Conservation (phyloP, 495 filamentous ascomycete genomes). For the Talaromyces ruber region DNA sequence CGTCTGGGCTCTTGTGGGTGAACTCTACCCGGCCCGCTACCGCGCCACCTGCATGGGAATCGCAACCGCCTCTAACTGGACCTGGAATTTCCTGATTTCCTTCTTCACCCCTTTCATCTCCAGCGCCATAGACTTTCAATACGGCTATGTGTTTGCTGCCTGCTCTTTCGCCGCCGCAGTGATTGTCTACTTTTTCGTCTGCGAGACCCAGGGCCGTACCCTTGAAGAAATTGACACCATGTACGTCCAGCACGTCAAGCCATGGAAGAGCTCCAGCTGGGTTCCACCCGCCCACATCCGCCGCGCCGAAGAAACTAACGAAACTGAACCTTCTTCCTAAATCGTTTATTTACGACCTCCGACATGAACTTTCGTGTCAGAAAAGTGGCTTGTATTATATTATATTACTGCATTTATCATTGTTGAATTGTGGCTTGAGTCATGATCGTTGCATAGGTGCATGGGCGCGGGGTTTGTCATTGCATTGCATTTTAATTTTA, state of each 20-base stretch:
- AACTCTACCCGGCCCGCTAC: conserved; percentile 74
- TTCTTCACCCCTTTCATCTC: conserved; percentile 80
- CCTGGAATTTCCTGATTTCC: conserved; percentile 80
- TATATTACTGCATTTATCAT: background rate
- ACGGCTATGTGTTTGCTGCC: conserved; percentile 73
- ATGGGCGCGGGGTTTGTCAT: background rate
- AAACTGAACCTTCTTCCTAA: background rate
- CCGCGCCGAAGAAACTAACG: conserved; percentile 10
- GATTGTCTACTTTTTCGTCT: conserved; percentile 71
- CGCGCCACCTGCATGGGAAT: conserved; percentile 68
- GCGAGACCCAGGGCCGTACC: conserved; percentile 57
- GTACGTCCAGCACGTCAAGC: conserved; percentile 63
- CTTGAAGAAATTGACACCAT: conserved; percentile 82
- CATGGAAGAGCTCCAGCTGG: conserved; percentile 59
- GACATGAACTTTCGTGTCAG: background rate
- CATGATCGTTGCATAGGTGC: background rate
- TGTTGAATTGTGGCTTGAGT: background rate
- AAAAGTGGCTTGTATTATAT: background rate
- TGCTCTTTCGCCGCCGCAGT: conserved; percentile 57
- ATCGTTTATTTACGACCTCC: background rate
- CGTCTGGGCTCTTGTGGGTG: conserved; percentile 70
- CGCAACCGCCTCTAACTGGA: conserved; percentile 78
- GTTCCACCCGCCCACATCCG: conserved; percentile 32
- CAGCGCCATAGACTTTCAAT: conserved; percentile 57
- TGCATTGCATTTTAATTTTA: background rate